Base-by-base conservation (phyloP, 140 eudicot species). In the Senecio squalidus region DNA sequence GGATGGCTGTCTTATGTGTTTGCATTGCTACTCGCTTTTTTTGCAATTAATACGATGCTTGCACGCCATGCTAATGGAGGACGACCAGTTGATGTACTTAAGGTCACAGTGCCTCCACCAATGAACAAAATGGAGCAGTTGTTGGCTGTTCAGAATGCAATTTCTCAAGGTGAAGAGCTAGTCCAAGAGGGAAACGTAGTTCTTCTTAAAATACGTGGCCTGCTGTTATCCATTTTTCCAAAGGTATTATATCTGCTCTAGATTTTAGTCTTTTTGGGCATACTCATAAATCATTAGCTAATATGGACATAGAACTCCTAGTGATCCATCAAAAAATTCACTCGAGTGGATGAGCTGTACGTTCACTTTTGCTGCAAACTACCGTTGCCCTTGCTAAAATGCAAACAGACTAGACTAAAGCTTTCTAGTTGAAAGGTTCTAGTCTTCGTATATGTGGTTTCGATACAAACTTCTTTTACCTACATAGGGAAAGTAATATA, bases 51-150 rank as follows among this genome's bases (percentile, higher is more conserved):
- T 68, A 78, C 84, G 88, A 43, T 91, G 62, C 55, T 83, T 48
- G 72, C 85, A 5, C 78, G 82, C 33, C 63, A 30, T 43, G 55
- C 55, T 58, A 74, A 65, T 45, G 78, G 66, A 64, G 85, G 85
- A 67, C 58, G 26, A 26, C 75, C 79, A 9, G 55, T 77, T 47
- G 79, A 57, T 55, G 91, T 69, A 59, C 84, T 91, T 22, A 91
- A 81, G 73, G 88, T 91, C 29, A 29, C 62, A 14, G 90, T 85
- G 18, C 98, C 98, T 6, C 98, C 94, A 10, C 38, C 88, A 60
- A 91, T 78, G 96, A 91, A 72, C 74, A 78, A 87, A 6, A 77
- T 91, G 98, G 98, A 91, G 73, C 98, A 91, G 71, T 94, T 91
- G 46, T 74, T 86, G 77, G 98, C 98, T 55, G 94, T 91, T 66